Base-by-base conservation (phyloP, 139 green algal species). In the Chlorella vulgaris region DNA sequence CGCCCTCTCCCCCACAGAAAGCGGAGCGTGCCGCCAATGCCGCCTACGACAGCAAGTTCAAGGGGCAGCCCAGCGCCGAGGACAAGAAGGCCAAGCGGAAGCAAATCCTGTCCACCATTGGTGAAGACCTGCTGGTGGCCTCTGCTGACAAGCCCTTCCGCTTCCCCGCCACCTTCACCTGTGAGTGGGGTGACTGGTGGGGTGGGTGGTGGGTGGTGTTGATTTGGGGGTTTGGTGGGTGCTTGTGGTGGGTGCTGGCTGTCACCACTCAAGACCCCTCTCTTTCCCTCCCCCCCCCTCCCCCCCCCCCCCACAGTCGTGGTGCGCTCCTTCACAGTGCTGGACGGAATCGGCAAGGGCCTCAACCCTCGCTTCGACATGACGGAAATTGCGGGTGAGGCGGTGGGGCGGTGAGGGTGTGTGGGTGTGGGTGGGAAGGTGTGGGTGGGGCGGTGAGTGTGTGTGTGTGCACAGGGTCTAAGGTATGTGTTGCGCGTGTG, bases 91-190 rank as follows among this genome's bases (percentile, higher is more conserved):
- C 68, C 29, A 88, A 90, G 82, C 86, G 94, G 65, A 97, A 96
- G 87, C 79, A 95, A 85, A 98, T 98, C 82, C 87, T 99, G 43
- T 84, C 89, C 24, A 91, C 82, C 85, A 98, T 98, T 76, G 94
- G 88, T 84, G 76, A 99, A 91, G 97, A 99, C 81, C 86, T 99
- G 70, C 86, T 99, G 80, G 74, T 97, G 26, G 96, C 97, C 8
- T 90, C 93, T 19, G 91, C 90, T 22, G 97, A 99, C 92, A 97
- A 99, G 93, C 97, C 97, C 36, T 98, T 98, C 91, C 87, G 96
- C 47, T 99, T 99, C 93, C 96, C 96, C 22, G 97, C 97, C 36
- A 96, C 93, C 50, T 98, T 99, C 92, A 99, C 96, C 15, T 99
- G 98, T 89, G 96, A 98, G n/a, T 24, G 3, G 53, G 80, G 81